Conservation (phyloP, 805 yeast species). For the Teunomyces cretensis region DNA sequence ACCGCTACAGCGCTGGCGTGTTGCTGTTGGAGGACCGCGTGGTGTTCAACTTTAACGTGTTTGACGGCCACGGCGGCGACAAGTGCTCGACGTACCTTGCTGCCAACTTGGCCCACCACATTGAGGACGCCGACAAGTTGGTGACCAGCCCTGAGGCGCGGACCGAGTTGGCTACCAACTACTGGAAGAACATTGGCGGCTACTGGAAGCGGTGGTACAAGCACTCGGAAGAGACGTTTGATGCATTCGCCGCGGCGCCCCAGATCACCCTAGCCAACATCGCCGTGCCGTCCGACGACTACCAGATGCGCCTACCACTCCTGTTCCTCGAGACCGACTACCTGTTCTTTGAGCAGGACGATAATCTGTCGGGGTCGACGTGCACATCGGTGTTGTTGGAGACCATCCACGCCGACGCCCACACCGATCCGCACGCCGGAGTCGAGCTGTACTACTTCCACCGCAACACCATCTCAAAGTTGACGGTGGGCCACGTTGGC, state of each 20-base stretch:
- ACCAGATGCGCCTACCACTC: constrained; percentile 59
- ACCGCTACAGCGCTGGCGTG: constrained; percentile 67
- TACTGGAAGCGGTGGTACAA: constrained; percentile 83
- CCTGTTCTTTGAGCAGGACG: constrained; percentile 46
- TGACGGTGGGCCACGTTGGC: constrained; percentile 87
- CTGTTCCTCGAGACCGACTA: constrained; percentile 68
- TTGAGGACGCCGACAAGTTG: constrained; percentile 46
- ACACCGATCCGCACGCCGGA: constrained; percentile 10
- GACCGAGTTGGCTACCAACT: constrained; percentile 49
- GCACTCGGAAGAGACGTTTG: constrained; percentile 37
- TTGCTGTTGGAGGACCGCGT: constrained; percentile 32
- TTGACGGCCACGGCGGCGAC: constrained; percentile 94
- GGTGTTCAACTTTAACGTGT: constrained; percentile 67
- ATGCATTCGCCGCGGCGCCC: constrained; percentile 14
- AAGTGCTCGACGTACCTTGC: constrained; percentile 66
- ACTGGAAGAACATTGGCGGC: constrained; percentile 63
- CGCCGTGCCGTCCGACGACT: constrained; percentile 46
- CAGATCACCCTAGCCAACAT: constrained; percentile 16
- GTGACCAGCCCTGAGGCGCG: constrained; percentile 20
- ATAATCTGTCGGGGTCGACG: constrained; percentile 62
- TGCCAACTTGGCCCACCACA: constrained; percentile 48
- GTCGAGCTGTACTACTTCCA: constrained; percentile 54
- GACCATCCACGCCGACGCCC: constrained; percentile 32
- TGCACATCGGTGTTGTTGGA: constrained; percentile 65
- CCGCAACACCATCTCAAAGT: constrained; percentile 60